These are phyloP conservation scores for Delonix regia DNA, from an alignment of 306 rosid genomes.

Conservation along the genomic window DNA sequence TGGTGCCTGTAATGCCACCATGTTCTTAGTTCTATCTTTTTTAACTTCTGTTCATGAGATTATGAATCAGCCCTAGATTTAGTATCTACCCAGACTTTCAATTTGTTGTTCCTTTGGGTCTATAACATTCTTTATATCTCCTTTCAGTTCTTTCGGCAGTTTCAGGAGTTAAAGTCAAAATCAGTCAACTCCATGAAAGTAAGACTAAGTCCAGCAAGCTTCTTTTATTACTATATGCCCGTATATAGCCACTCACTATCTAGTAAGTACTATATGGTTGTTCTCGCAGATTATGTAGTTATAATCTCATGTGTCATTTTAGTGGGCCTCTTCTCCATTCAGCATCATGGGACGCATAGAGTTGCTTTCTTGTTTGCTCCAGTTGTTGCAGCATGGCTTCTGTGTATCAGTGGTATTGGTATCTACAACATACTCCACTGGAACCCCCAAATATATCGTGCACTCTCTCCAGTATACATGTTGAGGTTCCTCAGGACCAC, in stretches of 20 bases:
- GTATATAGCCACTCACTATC: constrained; percentile 13
- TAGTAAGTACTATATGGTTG: constrained; percentile 29
- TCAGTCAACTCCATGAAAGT: constrained; percentile 80
- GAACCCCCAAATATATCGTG: constrained; percentile 58
- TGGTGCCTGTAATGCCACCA: not conserved
- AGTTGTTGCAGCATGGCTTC: constrained; percentile 66
- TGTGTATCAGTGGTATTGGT: constrained; percentile 65
- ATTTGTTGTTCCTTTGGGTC: constrained; percentile 30
- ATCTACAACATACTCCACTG: constrained; percentile 67
- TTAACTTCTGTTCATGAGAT: not conserved
- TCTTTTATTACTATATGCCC: constrained; percentile 22
- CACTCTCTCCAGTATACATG: constrained; percentile 73
- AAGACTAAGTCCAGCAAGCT: constrained; percentile 33
- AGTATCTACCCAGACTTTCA: constrained; percentile 16
- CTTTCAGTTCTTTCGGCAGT: constrained; percentile 93
- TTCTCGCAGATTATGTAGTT: constrained; percentile 64
- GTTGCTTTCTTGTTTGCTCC: constrained; percentile 85
- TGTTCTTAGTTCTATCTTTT: constrained; percentile 7
- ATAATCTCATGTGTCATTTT: constrained; percentile 66
- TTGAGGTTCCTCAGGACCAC: constrained; percentile 56
- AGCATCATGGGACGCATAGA: constrained; percentile 74
- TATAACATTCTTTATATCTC: constrained; percentile 27
- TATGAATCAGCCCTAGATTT: constrained; percentile 4
- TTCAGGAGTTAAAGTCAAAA: constrained; percentile 73
- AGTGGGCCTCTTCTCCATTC: constrained; percentile 79